These are phyloP conservation scores for Trichomonascus vanleenenianus DNA, from an alignment of 805 yeast genomes.

Conservation along the genomic window DNA sequence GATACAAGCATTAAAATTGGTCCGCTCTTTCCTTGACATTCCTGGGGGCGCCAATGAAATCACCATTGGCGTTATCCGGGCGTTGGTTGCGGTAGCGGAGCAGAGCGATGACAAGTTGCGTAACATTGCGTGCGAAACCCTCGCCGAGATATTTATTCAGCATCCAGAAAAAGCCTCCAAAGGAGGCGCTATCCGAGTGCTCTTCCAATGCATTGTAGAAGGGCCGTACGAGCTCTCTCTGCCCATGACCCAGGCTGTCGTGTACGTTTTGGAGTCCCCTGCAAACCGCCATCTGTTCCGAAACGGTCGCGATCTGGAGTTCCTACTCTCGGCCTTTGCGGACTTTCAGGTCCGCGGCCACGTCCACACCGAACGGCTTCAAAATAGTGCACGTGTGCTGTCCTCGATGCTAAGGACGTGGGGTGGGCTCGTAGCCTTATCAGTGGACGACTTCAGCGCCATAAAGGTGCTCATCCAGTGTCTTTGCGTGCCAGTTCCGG, in stretches of 20 bases:
- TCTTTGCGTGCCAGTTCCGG: constrained; percentile 48
- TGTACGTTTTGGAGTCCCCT: constrained; percentile 52
- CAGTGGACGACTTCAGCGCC: constrained; percentile 47
- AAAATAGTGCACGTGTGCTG: constrained; percentile 52
- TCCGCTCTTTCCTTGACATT: constrained; percentile 53
- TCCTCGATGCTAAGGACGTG: constrained; percentile 58
- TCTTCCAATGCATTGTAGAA: constrained; percentile 44
- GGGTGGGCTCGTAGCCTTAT: constrained; percentile 65
- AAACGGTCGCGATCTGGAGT: constrained; percentile 54
- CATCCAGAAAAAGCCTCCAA: constrained; percentile 36
- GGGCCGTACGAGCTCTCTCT: constrained; percentile 43
- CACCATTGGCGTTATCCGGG: constrained; percentile 56
- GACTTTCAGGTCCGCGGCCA: constrained; percentile 46
- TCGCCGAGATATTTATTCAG: constrained; percentile 43
- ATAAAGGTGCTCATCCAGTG: constrained; percentile 53
- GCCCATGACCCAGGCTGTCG: constrained; percentile 39
- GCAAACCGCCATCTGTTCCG: constrained; percentile 45
- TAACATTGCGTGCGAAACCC: constrained; percentile 43
- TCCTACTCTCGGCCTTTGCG: constrained; percentile 62
- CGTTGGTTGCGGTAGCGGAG: constrained; percentile 58
- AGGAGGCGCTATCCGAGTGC: constrained; percentile 38
- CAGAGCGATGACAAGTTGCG: constrained; percentile 44
- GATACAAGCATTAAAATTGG: constrained; percentile 66
- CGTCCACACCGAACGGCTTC: constrained; percentile 46
- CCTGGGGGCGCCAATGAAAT: constrained; percentile 46